phyloP scores from a whole-genome alignment of 2,329 filamentous ascomycete species.

The Pseudogymnoascus sp. region DNA sequence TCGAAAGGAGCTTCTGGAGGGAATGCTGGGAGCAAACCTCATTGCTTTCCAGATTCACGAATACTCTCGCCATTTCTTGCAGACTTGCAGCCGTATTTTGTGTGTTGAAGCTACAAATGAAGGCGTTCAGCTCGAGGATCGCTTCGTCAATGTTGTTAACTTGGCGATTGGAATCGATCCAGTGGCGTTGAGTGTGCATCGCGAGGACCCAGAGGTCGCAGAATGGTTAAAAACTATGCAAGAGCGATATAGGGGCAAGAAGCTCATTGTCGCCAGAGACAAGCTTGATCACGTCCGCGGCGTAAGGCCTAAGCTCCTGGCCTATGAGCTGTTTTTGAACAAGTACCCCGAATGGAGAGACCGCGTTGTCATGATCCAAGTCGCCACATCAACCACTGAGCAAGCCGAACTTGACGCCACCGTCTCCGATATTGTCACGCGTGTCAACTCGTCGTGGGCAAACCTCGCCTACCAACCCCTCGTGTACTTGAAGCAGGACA shows the following conservation, averaged over 20 bases:
- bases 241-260: slow-evolving; percentile 81
- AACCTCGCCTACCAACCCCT: slow-evolving; percentile 88
- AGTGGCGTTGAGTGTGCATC: slow-evolving; percentile 62
- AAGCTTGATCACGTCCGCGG: slow-evolving; percentile 91
- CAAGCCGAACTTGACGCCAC: slow-evolving; percentile 81
- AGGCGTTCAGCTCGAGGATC: slow-evolving; percentile 83
- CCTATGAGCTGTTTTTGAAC: slow-evolving; percentile 86
- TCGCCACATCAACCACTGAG: slow-evolving; percentile 84
- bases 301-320: slow-evolving; percentile 85
- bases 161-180: slow-evolving; percentile 90
- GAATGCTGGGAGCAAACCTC: slow-evolving; percentile 87
- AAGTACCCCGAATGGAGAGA: slow-evolving; percentile 87
- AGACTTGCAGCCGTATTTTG: slow-evolving; percentile 87
- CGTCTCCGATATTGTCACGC: slow-evolving; percentile 87
- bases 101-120: slow-evolving; percentile 85
- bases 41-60: slow-evolving; percentile 92
- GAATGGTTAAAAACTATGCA: slow-evolving; percentile 75
- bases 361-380: slow-evolving; percentile 85
- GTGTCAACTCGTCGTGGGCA: slow-evolving; percentile 87
- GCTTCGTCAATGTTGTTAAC: slow-evolving; percentile 82
- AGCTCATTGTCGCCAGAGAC: slow-evolving; percentile 84
- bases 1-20: slow-evolving; percentile 79
- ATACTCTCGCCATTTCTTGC: slow-evolving; percentile 88
- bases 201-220: slow-evolving; percentile 64
- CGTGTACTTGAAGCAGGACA: slow-evolving; percentile 91